Conservation (phyloP, 2,329 filamentous ascomycete genomes). For the Phoma sp. region DNA sequence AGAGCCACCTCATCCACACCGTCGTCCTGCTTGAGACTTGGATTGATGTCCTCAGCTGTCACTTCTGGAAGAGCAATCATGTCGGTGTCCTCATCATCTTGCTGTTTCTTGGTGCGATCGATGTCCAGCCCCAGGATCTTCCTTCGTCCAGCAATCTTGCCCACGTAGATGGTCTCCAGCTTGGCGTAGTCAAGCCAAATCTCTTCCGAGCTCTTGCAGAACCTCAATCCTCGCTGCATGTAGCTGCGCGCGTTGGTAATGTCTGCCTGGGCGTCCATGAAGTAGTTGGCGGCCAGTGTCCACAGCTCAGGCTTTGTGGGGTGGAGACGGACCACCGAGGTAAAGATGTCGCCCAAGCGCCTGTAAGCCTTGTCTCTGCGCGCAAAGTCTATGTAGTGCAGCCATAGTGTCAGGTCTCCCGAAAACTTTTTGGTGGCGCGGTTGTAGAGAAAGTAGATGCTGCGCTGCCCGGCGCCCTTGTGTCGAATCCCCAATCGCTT, state of each 20-base stretch:
- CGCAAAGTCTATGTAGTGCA: slow-evolving; percentile 85
- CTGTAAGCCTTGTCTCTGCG: slow-evolving; percentile 68
- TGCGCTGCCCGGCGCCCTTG: slow-evolving; percentile 74
- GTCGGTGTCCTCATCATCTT: slow-evolving; percentile 54
- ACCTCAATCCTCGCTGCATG: slow-evolving; percentile 87
- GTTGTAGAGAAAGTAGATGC: slow-evolving; percentile 88
- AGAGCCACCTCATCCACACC: slow-evolving; percentile 61
- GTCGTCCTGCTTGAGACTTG: slow-evolving; percentile 58
- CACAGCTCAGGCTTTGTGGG: slow-evolving; percentile 83
- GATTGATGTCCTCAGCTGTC: slow-evolving; percentile 67
- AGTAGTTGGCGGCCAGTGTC: slow-evolving; percentile 80
- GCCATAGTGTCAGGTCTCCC: slow-evolving; percentile 82
- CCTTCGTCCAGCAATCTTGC: slow-evolving; percentile 77
- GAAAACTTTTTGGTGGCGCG: slow-evolving; percentile 84
- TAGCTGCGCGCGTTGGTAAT: slow-evolving; percentile 84
- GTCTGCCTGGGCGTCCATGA: slow-evolving; percentile 79
- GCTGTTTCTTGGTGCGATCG: slow-evolving; percentile 51
- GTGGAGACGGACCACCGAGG: slow-evolving; percentile 79
- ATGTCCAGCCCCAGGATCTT: slow-evolving; percentile 68
- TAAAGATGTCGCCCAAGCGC: slow-evolving; percentile 65
- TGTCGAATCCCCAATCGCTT: slow-evolving; percentile 78
- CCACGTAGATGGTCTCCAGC: slow-evolving; percentile 90
- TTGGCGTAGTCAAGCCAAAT: slow-evolving; percentile 92
- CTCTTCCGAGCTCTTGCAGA: slow-evolving; percentile 75
- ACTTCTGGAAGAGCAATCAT: slow-evolving; percentile 65